Percentiles rank a stretch among this genome's conserved stretches.
Conservation (phyloP, 495 filamentous ascomycete species). For the Penicillium angulare region DNA sequence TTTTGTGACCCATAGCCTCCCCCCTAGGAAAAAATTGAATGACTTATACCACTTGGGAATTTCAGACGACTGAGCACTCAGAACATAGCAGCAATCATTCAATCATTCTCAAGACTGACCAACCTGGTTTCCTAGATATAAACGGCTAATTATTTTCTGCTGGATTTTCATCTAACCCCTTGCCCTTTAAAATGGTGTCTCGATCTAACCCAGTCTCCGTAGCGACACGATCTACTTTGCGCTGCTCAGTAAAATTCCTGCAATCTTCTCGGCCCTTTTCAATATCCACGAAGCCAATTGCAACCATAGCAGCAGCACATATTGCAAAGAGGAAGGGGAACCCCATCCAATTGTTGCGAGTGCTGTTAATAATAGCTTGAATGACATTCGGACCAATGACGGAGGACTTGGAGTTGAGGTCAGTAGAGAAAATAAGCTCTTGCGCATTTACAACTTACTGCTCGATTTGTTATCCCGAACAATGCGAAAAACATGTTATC, state of each 20-base stretch:
- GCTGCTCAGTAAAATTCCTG: slow-evolving; percentile 37
- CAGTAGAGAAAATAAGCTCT: background rate
- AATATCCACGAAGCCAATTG: slow-evolving; percentile 43
- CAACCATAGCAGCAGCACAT: slow-evolving; percentile 40
- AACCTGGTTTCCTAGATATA: too few species aligned
- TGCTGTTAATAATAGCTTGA: slow-evolving; percentile 49
- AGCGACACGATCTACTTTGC: slow-evolving; percentile 29
- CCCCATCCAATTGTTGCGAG: slow-evolving; percentile 51
- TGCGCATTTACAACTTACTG: slow-evolving; percentile 28
- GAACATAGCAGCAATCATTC: too few species aligned
- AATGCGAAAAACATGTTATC: slow-evolving; percentile 55
- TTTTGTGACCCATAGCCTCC: too few species aligned
- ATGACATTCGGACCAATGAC: slow-evolving; percentile 52
- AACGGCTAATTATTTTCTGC: background rate
- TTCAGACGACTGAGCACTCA: too few species aligned
- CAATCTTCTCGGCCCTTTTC: slow-evolving; percentile 48
- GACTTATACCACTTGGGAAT: too few species aligned
- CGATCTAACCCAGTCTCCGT: slow-evolving; percentile 12
- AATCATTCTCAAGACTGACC: background rate
- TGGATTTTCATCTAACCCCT: background rate
- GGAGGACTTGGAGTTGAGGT: slow-evolving; percentile 33
- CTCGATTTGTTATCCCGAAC: slow-evolving; percentile 52
- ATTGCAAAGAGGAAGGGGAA: slow-evolving; percentile 51
- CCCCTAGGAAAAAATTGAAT: too few species aligned
- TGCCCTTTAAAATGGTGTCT: background rate